Evolutionary conservation across 495 filamentous ascomycete genomes (phyloP).

Genomic region (Hamigera avellanea): DNA sequence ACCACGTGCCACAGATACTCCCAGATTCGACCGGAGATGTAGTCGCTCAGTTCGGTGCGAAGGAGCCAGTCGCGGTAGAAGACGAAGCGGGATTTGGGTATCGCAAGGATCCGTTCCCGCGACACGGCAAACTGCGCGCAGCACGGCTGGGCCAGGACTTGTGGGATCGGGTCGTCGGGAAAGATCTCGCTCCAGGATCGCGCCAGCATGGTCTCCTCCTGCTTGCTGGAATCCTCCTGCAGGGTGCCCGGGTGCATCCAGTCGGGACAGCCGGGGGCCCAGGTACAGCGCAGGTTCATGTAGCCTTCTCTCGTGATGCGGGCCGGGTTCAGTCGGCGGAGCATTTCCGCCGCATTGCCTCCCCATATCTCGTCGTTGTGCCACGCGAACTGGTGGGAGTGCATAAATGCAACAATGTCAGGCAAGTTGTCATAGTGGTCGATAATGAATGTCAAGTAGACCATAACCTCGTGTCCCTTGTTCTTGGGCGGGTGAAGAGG

Average conservation of each 20-base stretch:
- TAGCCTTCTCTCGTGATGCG: conserved; percentile 47
- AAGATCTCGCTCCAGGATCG: conserved; percentile 45
- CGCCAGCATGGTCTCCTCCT: conserved; percentile 50
- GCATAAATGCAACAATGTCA: conserved; percentile 60
- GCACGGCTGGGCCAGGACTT: conserved; percentile 43
- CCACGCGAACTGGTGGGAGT: conserved; percentile 54
- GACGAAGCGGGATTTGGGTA: conserved; percentile 48
- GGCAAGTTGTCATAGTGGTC: conserved; percentile 59
- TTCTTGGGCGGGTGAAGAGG: conserved; percentile 54
- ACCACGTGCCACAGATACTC: conserved; percentile 68
- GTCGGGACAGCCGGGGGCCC: conserved; percentile 50
- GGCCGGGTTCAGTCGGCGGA: conserved; percentile 39
- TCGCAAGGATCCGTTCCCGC: conserved; percentile 40
- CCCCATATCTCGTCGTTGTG: conserved; percentile 48
- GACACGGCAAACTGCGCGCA: conserved; percentile 62
- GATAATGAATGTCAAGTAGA: conserved; percentile 62
- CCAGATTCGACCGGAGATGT: conserved; percentile 58
- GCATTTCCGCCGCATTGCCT: conserved; percentile 39
- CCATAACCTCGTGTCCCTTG: conserved; percentile 69
- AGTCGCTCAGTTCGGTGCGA: conserved; percentile 48
- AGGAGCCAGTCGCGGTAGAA: conserved; percentile 61
- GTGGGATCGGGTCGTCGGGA: conserved; percentile 39
- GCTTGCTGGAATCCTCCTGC: conserved; percentile 38
- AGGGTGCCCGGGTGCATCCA: conserved; percentile 52
- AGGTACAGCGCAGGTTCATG: conserved; percentile 54